phyloP scores from a whole-genome alignment of 176 grass and related monocot species.

The Phragmites australis region DNA sequence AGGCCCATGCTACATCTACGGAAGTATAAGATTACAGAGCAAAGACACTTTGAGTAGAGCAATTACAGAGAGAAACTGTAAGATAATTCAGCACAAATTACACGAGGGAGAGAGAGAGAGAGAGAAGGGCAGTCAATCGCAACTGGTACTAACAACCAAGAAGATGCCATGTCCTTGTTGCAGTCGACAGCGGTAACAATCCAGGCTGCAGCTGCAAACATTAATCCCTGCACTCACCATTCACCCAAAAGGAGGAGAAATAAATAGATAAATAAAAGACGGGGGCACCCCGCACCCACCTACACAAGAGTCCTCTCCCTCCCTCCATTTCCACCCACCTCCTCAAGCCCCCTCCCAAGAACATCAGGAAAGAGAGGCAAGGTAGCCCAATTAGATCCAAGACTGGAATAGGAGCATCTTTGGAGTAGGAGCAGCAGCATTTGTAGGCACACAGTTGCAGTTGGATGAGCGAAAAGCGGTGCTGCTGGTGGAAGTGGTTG shows the following conservation, averaged over 20 bases:
- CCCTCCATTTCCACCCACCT: constrained; percentile 46
- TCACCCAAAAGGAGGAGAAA: constrained; percentile 27
- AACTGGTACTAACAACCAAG: constrained; percentile 29
- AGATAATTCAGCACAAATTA: not conserved
- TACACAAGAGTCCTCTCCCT: constrained; percentile 7
- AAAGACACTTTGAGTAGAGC: too few species aligned
- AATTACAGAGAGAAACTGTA: not conserved
- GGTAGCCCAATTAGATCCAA: constrained; percentile 26
- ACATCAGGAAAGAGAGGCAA: not conserved
- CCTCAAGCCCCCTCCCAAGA: constrained; percentile 14
- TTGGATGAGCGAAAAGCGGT: not conserved
- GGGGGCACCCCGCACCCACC: constrained; percentile 22
- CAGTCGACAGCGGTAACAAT: constrained; percentile 50
- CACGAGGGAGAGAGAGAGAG: not conserved
- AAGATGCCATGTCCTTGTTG: constrained; percentile 73
- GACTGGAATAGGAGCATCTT: not conserved
- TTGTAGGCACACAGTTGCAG: constrained; percentile 36
- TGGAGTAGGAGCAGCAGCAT: constrained; percentile 40
- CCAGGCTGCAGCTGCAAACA: not conserved
- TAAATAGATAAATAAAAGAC: constrained; percentile 30
- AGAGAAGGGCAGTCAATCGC: not conserved
- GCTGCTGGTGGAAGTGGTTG: constrained; percentile 41
- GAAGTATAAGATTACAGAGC: not conserved
- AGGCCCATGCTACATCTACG: not conserved
- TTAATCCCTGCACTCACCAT: constrained; percentile 16